These are phyloP conservation scores for Aphanomyces invadans DNA, from an alignment of 352 stramenopile species.

Conservation along the genomic window DNA sequence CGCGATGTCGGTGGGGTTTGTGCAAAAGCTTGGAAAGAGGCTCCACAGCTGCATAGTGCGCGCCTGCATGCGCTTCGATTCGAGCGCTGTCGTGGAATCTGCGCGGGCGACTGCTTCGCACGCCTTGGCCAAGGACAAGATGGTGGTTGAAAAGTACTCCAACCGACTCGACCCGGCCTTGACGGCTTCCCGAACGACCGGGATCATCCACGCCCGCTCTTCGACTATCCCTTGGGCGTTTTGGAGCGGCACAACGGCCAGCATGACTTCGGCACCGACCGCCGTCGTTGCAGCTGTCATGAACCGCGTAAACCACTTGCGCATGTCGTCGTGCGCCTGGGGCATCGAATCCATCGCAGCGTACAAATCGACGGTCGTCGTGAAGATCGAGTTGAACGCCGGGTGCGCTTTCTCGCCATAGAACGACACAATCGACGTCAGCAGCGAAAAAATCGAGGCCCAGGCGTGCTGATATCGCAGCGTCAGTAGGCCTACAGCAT, in stretches of 20 bases:
- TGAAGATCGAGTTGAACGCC: conserved; percentile 54
- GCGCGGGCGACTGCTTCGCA: conserved; percentile 62
- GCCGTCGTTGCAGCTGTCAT: conserved; percentile 52
- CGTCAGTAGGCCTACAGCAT: conserved; percentile 45
- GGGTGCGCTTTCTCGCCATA: conserved; percentile 50
- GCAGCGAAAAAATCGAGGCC: conserved; percentile 66
- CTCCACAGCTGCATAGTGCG: conserved; percentile 75
- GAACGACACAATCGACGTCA: conserved; percentile 64
- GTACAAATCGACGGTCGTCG: conserved; percentile 70
- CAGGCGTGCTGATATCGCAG: conserved; percentile 76
- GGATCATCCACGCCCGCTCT: conserved; percentile 71
- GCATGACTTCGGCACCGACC: conserved; percentile 56
- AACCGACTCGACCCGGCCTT: conserved; percentile 48
- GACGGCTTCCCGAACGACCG: conserved; percentile 64
- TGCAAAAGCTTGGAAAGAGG: conserved; percentile 74
- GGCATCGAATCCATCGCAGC: conserved; percentile 69
- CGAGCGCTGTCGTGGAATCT: conserved; percentile 52
- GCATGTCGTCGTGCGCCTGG: conserved; percentile 38
- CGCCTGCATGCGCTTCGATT: conserved; percentile 67
- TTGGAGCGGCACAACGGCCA: conserved; percentile 65
- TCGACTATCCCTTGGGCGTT: conserved; percentile 67
- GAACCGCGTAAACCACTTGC: conserved; percentile 56
- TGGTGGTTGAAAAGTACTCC: conserved; percentile 58
- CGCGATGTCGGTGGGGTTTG: conserved; percentile 62
- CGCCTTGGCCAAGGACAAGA: conserved; percentile 62